Evolutionary conservation across 1,139 yeast species (phyloP), one percentile per base, ranked within the genome.

Genomic region (Yamadazyma epiphylla): DNA sequence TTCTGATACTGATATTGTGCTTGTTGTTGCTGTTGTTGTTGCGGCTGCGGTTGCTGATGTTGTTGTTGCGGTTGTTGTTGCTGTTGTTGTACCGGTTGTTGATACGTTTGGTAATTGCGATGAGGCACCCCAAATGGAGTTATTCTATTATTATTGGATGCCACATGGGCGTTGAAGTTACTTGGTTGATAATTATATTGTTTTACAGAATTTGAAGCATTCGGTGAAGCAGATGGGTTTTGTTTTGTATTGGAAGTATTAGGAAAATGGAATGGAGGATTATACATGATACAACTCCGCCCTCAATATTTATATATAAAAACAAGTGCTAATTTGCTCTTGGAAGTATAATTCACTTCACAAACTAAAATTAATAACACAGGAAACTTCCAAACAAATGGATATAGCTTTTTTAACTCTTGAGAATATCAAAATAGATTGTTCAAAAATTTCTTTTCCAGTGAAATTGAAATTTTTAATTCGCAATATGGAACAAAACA

Each of bases 1-100:
- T 10, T 10, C 10, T 17, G 20, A 17, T 7, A 17, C 10, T 17
- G 20, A 17, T 17, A 17, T 17, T 17, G 20, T 17, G 20, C 10
- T n/a, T 11, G 24, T 11, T 7, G 11, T 5, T 5, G 9, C 13
- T 22, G 24, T 11, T 12, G 15, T 12, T 11, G 24, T 5, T 22
- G 24, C 6, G 13, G 24, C 6, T 5, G 24, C 5, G 10, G 24
- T 22, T 22, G 24, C 15, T 5, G 15, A 12, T 5, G 6, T 12
- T 12, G 15, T 7, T 11, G 24, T 5, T 14, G 10, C 7, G 5
- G 24, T 5, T 8, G 19, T 15, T 24, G 19, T 15, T 30, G 40
- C 15, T 25, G 37, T 11, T 22, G 26, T 14, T 24, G 33, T 16
- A 26, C 20, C 13, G 30, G 32, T 15, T 20, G 17, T 16, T 25